Percentiles rank a stretch among this genome's conserved stretches.
Conservation (phyloP, 306 rosid species). For the Fragaria ananassa region DNA sequence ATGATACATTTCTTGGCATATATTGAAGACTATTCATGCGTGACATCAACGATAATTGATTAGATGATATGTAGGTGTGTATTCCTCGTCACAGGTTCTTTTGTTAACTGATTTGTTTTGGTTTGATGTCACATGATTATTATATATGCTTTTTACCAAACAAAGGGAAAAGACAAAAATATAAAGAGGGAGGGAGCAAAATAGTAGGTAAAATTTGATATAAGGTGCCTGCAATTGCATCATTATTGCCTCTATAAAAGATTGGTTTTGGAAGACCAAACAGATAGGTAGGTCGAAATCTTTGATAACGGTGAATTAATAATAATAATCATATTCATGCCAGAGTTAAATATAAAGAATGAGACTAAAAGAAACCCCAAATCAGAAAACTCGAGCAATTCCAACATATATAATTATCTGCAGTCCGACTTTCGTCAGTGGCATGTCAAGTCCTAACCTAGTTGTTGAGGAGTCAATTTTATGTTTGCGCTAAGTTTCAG, state of each 20-base stretch:
- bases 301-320: not conserved
- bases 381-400: not conserved
- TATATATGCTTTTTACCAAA: slow-evolving; percentile 4
- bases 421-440: not conserved
- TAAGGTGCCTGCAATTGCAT: not conserved
- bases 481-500: not conserved
- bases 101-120: not conserved
- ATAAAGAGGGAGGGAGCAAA: not conserved
- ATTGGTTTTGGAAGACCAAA: slow-evolving; percentile 6
- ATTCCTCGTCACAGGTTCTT: not conserved
- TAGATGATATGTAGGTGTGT: not conserved
- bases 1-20: not conserved
- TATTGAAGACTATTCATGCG: not conserved
- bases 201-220: not conserved
- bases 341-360: not conserved
- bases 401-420: not conserved
- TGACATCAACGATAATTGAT: not conserved
- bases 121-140: not conserved
- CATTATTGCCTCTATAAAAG: slow-evolving; percentile 8
- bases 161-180: not conserved
- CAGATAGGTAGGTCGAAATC: slow-evolving; percentile 8
- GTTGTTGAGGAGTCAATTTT: not conserved
- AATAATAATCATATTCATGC: not conserved
- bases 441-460: not conserved
- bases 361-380: not conserved